Percentiles rank a stretch among this genome's conserved stretches.
These are phyloP conservation scores for Verticillium zaregamsianum DNA, from an alignment of 2,329 filamentous ascomycete species.

Conservation along the genomic window DNA sequence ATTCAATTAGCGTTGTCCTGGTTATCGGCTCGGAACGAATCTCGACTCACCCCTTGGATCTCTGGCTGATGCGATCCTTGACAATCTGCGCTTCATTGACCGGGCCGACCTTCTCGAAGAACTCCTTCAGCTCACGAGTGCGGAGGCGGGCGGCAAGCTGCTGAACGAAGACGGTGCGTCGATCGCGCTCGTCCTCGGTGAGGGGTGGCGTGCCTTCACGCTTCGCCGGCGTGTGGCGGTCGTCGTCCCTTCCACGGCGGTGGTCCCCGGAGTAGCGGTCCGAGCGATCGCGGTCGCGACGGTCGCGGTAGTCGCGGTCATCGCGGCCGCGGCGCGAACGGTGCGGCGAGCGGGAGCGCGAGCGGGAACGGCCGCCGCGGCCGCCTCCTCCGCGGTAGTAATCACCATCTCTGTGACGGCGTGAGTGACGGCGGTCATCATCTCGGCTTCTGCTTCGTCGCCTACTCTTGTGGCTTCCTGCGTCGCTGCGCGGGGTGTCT, in stretches of 20 bases:
- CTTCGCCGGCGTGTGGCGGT: constrained; percentile 31
- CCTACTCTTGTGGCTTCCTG: constrained; percentile 77
- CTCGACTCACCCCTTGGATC: constrained; percentile 83
- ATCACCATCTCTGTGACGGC: constrained; percentile 70
- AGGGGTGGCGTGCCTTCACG: constrained; percentile 63
- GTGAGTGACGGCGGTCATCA: constrained; percentile 68
- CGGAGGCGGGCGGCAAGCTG: constrained; percentile 92
- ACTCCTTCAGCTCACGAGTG: constrained; percentile 86
- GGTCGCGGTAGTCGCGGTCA: constrained; percentile 54
- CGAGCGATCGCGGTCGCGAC: constrained; percentile 41
- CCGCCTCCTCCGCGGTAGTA: constrained; percentile 51
- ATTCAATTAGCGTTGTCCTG: background rate
- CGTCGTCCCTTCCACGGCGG: constrained; percentile 52
- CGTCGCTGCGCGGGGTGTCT: constrained; percentile 68
- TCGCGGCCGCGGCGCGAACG: constrained; percentile 53
- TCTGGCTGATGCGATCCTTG: constrained; percentile 92
- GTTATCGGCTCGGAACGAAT: background rate
- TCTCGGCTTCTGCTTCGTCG: constrained; percentile 76
- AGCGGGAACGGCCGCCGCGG: constrained; percentile 52
- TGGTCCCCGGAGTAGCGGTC: constrained; percentile 27
- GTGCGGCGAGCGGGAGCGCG: constrained; percentile 68
- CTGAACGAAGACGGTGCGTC: constrained; percentile 96
- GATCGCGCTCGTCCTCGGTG: constrained; percentile 94
- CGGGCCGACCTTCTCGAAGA: constrained; percentile 91
- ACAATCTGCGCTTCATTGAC: constrained; percentile 98